phyloP scores from a whole-genome alignment of 768 basidiomycete genomes.

The Mycena rebaudengoi region DNA sequence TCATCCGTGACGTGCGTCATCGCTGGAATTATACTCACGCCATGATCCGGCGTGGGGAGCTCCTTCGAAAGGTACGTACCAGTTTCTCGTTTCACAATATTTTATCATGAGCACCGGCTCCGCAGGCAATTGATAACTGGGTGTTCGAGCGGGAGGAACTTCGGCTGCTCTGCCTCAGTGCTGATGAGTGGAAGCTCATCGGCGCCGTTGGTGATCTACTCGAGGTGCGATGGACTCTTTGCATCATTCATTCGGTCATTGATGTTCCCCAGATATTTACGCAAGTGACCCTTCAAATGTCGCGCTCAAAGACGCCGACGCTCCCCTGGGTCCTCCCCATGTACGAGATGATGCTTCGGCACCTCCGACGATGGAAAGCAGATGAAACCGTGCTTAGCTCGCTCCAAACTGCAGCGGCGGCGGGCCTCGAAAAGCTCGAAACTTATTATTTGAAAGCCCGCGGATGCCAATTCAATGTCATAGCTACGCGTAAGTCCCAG shows the following conservation, averaged over 20 bases:
- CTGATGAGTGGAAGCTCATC: background rate
- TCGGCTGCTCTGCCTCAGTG: background rate
- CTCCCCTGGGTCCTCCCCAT: slow-evolving; percentile 3
- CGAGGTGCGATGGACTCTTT: background rate
- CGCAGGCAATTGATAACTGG: slow-evolving; percentile 7
- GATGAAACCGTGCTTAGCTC: no score
- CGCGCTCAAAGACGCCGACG: background rate
- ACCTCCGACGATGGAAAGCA: no score
- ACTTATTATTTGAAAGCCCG: background rate
- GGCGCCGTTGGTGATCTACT: background rate
- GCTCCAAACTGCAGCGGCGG: no score
- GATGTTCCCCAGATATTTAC: background rate
- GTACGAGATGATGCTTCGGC: background rate
- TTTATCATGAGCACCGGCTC: no score
- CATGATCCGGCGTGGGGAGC: background rate
- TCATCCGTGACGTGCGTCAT: background rate
- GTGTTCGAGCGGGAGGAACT: slow-evolving; percentile 5
- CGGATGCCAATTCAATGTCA: background rate
- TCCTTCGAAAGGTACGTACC: background rate
- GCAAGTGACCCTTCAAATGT: background rate
- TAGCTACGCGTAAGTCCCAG: background rate
- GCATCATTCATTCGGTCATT: no score
- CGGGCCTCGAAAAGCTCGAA: no score
- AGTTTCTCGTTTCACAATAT: no score
- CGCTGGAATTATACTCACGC: slow-evolving; percentile 12